These are phyloP conservation scores for Fusarium nisikadoi DNA, from an alignment of 2,329 filamentous ascomycete genomes.

Conservation along the genomic window DNA sequence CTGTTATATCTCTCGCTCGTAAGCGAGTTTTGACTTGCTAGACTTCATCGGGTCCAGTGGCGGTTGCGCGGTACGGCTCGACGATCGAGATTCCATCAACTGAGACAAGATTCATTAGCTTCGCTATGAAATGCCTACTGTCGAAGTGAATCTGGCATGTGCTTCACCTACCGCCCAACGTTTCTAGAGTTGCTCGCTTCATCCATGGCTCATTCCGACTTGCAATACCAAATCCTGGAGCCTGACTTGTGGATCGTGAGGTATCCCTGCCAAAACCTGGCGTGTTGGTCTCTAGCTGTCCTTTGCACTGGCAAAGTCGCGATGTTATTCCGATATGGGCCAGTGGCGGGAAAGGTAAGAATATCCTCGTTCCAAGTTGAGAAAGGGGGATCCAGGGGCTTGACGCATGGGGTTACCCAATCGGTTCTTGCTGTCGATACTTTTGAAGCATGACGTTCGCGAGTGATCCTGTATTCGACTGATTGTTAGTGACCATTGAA, in stretches of 20 bases:
- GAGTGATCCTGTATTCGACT: too few relatives aligned
- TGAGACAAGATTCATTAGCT: too few relatives aligned
- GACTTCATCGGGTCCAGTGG: neutral
- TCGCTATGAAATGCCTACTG: fast-evolving
- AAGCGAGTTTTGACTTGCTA: neutral
- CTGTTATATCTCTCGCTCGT: neutral
- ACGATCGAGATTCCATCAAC: neutral
- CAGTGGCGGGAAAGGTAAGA: neutral
- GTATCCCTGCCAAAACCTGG: fast-evolving
- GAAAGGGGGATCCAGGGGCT: neutral
- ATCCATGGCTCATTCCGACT: neutral
- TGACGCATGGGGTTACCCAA: neutral
- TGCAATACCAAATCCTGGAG: too few relatives aligned
- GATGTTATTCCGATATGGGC: fast-evolving
- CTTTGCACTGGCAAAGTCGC: fast-evolving
- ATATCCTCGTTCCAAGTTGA: neutral
- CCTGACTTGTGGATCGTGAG: fast-evolving
- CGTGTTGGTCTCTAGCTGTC: fast-evolving
- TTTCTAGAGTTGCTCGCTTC: neutral
- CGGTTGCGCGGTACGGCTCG: too few relatives aligned
- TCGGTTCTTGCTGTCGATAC: neutral
- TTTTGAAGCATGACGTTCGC: neutral
- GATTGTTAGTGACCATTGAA: fast-evolving
- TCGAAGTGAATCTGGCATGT: neutral
- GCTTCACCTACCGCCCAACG: fast-evolving